These are phyloP conservation scores for Cruciata laevipes DNA, from an alignment of 257 asterid species.

Conservation along the genomic window DNA sequence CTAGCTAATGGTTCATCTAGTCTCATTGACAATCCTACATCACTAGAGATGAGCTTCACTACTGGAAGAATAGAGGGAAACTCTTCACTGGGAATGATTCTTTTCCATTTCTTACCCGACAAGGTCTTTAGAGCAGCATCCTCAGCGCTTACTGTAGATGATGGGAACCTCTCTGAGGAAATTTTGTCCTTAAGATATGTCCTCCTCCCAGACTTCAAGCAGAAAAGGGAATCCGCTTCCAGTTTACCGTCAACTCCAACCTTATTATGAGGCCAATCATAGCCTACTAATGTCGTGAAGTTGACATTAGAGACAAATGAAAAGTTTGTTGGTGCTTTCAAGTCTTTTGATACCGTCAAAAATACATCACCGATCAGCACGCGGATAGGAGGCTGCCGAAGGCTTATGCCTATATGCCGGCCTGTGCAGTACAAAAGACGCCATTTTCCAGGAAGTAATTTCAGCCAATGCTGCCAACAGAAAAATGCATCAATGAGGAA, in stretches of 20 bases:
- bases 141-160: slow-evolving; percentile 32
- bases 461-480: slow-evolving; percentile 65
- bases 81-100: slow-evolving; percentile 49
- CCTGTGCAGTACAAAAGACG: slow-evolving; percentile 89
- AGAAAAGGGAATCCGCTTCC: slow-evolving; percentile 39
- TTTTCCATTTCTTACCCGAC: slow-evolving; percentile 70
- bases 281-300: slow-evolving; percentile 54
- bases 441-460: slow-evolving; percentile 84
- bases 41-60: slow-evolving; percentile 56
- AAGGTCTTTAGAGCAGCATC: slow-evolving; percentile 47
- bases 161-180: slow-evolving; percentile 17
- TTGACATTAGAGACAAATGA: slow-evolving; percentile 52
- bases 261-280: slow-evolving; percentile 76
- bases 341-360: slow-evolving; percentile 46
- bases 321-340: slow-evolving; percentile 48
- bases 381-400: slow-evolving; percentile 66
- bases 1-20: slow-evolving; percentile 46
- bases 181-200: slow-evolving; percentile 56
- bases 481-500: not conserved
- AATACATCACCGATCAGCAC: slow-evolving; percentile 68
- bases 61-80: slow-evolving; percentile 80
- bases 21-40: slow-evolving; percentile 51
- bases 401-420: slow-evolving; percentile 77
- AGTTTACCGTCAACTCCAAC: slow-evolving; percentile 56
- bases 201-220: slow-evolving; percentile 78